A percentile compares a stretch with the other conserved stretches of the same genome.
Conservation (phyloP, 2,329 filamentous ascomycete species). For the Aspergillus ruber region DNA sequence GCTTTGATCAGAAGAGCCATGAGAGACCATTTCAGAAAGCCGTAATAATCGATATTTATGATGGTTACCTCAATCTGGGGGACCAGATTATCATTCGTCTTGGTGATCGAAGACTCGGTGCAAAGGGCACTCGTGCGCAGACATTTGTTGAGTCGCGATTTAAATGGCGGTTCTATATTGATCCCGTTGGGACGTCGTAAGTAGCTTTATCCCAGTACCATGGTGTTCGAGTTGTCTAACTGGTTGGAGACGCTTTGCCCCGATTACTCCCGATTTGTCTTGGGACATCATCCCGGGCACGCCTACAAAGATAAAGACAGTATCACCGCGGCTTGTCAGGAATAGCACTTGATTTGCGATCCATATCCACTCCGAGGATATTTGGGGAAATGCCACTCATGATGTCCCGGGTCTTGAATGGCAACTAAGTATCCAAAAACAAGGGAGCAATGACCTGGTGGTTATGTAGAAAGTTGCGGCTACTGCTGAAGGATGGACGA, state of each 20-base stretch:
- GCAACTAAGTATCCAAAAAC: neutral
- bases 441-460: neutral
- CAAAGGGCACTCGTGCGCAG: slow-evolving; percentile 4
- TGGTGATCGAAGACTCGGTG: slow-evolving; percentile 8
- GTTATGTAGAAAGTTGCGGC: neutral
- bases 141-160: slow-evolving; percentile 9
- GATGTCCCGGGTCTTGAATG: neutral
- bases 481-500: slow-evolving; percentile 6
- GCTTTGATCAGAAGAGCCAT: slow-evolving; percentile 9
- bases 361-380: slow-evolving; percentile 7
- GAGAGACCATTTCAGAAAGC: slow-evolving; percentile 10
- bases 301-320: slow-evolving; percentile 1
- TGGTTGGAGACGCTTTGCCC: slow-evolving; percentile 6
- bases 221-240: neutral
- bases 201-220: neutral
- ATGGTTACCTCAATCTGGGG: slow-evolving; percentile 9
- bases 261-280: slow-evolving; percentile 5
- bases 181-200: slow-evolving; percentile 11
- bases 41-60: slow-evolving; percentile 10
- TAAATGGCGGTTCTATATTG: slow-evolving; percentile 8
- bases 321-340: slow-evolving; percentile 3
- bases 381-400: slow-evolving; percentile 8
- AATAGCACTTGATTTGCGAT: slow-evolving; percentile 4
- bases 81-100: slow-evolving; percentile 7
- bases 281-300: slow-evolving; percentile 6